Base-by-base conservation (phyloP, 2,329 filamentous ascomycete species). In the Fusarium nisikadoi region DNA sequence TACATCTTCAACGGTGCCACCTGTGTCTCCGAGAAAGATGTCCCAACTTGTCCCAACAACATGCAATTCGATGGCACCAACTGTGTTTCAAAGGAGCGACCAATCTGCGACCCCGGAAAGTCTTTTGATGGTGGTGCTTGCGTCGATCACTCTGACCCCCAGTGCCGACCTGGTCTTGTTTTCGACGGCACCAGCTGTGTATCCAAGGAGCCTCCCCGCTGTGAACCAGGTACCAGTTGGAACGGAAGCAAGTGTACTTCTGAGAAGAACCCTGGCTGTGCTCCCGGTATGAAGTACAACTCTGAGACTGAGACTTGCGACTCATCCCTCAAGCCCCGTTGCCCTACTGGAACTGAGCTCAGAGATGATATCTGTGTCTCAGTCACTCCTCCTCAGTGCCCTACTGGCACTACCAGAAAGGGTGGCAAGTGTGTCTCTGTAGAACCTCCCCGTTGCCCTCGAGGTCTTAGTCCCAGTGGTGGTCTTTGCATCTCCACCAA, bases 171-270 rank as follows among this genome's bases (percentile, higher is more conserved):
- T 16, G 42, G 47, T 16, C 57, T 62, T 14, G 23, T 55, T 8
- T 68, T 68, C 14, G 55, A 68, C 6, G 62, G 65, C 17, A 67
- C 62, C 3, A 60, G 62, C 31, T 67, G 62, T 20, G 49, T 67
- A 1, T 68, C 65, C 2, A 61, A 52, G 11, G 39, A 43, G 1
- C 62, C 55, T 3, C 65, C 62, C 17, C 3, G 6, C 1, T 68
- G 62, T 2, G 31, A 60, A 2, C 6, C 62, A 8, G 62, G 65
- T 2, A 62, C 55, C 4, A 46, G 16, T 13, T 68, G 39, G 56
- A 54, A 61, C 6, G 62, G 65, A 41, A 55, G 14, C 55, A 61
- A 68, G 36, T 68, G 65, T 8, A 27, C 55, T 8, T 68, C 55
- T 2, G 55, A 68, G 7, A 61, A 67, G 39, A 53, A 16, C 4